Evolutionary conservation across 164 flowering plant genomes (phyloP).

Genomic region (grape (Vitis vinifera)): DNA sequence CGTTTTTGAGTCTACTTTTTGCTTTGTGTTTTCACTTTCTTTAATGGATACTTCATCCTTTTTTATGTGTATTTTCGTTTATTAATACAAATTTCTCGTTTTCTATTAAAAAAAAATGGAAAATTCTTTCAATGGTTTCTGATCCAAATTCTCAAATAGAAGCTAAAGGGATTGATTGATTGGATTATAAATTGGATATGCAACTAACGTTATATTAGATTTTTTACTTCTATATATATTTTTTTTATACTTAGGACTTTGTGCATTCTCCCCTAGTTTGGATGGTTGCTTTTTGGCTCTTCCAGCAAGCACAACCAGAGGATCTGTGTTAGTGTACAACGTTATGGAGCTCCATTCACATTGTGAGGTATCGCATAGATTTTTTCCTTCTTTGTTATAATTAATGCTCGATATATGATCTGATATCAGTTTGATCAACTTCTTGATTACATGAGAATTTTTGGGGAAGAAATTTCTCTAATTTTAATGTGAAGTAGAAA

Average conservation of each 20-base stretch:
- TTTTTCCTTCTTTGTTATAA: neutral
- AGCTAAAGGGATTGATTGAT: neutral
- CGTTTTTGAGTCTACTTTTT: too few relatives aligned
- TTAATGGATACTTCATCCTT: too few relatives aligned
- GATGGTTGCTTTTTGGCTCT: constrained; percentile 86
- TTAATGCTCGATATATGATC: neutral
- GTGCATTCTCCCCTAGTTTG: constrained; percentile 79
- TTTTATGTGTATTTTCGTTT: too few relatives aligned
- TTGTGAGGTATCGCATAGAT: constrained; percentile 65
- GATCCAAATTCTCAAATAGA: neutral
- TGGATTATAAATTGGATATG: neutral
- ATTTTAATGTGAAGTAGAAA: too few relatives aligned
- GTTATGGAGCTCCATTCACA: constrained; percentile 80
- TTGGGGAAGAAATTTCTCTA: too few relatives aligned
- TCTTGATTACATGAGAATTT: neutral
- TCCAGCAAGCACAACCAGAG: constrained; percentile 82
- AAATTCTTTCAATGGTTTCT: neutral
- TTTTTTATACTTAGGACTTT: constrained; percentile 57
- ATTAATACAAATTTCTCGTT: too few relatives aligned
- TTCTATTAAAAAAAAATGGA: too few relatives aligned
- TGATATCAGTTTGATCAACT: neutral
- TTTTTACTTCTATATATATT: neutral
- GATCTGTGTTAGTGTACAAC: constrained; percentile 81
- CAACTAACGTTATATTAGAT: neutral
- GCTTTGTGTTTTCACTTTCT: too few relatives aligned